phyloP scores from a whole-genome alignment of 2,329 filamentous ascomycete species.

The Metarhizium humberi region DNA sequence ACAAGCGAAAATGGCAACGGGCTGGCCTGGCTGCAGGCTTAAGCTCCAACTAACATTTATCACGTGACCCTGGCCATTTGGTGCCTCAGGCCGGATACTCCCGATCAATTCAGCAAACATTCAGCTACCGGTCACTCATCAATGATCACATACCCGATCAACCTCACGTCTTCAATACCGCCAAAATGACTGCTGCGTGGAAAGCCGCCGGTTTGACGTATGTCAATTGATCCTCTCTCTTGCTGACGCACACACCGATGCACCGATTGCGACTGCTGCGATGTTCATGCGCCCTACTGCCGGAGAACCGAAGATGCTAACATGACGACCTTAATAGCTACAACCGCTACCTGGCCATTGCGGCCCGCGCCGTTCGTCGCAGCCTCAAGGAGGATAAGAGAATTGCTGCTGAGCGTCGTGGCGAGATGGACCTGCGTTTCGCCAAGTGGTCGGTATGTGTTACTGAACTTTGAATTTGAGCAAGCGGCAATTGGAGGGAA shows the following conservation, averaged over 20 bases:
- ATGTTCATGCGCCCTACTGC: too few relatives aligned
- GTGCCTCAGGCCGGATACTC: constrained; percentile 23
- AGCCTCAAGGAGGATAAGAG: constrained; percentile 95
- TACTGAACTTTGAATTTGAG: background rate
- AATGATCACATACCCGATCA: constrained; percentile 17
- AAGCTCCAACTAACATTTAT: background rate
- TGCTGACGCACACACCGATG: background rate
- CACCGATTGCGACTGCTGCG: background rate
- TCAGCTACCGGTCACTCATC: constrained; percentile 24
- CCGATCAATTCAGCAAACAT: constrained; percentile 24
- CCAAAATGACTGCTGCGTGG: constrained; percentile 94
- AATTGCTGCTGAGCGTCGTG: constrained; percentile 78
- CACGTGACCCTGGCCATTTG: constrained; percentile 10
- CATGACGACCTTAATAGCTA: constrained; percentile 54
- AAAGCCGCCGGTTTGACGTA: constrained; percentile 97
- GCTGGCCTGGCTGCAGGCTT: background rate
- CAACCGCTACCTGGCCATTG: constrained; percentile 98
- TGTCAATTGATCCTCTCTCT: constrained; percentile 32
- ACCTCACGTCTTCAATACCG: constrained; percentile 22
- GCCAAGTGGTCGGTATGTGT: constrained; percentile 80
- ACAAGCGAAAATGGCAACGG: too few relatives aligned
- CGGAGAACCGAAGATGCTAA: background rate
- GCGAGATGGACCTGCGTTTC: constrained; percentile 81
- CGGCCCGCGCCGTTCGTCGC: constrained; percentile 87
- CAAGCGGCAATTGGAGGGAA: constrained; percentile 11